Evolutionary conservation across 75 land plant genomes (phyloP), one percentile per base, ranked within the genome.

Genomic region (Cupressus sempervirens): DNA sequence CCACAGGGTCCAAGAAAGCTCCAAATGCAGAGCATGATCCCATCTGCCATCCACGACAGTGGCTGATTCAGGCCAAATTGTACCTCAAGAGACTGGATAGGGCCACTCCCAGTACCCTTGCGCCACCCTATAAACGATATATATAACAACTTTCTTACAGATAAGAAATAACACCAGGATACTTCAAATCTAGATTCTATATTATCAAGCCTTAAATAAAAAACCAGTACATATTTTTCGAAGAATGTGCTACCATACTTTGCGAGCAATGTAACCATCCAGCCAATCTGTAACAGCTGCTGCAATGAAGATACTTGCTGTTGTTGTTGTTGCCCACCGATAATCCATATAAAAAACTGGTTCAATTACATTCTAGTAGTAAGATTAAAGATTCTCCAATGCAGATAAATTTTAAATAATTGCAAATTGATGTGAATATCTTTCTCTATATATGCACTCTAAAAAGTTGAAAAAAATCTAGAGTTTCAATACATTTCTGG

Each of bases 281-380:
- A 97, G 96, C 99, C 99, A 97, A 86, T 97, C 99, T 62, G 99
- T 97, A 29, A 95, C 29, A 29, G 96, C 93, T 40, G 99, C 99
- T 81, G 88, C 88, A 83, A 97, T 85, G 84, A 97, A 97, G 32
- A 97, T 97, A 54, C 93, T 83, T 13, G 96, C 89, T 18, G 96
- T 94, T 7, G 94, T 92, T 20, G 92, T 86, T 73, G 93, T 87
- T n/a, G 93, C 94, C 99, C 96, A 97, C 89, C 93, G 86, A 76
- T 89, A 84, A 74, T 93, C 87, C 76, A 90, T 80, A 83, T 94
- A 92, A 86, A 92, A 97, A 10, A 94, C 98, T 96, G 74, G 14
- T 72, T 15, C 74, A 72, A 32, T 62, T 3, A 8, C 13, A 85
- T 70, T 81, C 34, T 82, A 29, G 41, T 38, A 36, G 74, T 72